Percentiles rank a stretch among this genome's conserved stretches.
Evolutionary conservation across 2,329 filamentous ascomycete genomes (phyloP).

Genomic region (Colletotrichum sp.): DNA sequence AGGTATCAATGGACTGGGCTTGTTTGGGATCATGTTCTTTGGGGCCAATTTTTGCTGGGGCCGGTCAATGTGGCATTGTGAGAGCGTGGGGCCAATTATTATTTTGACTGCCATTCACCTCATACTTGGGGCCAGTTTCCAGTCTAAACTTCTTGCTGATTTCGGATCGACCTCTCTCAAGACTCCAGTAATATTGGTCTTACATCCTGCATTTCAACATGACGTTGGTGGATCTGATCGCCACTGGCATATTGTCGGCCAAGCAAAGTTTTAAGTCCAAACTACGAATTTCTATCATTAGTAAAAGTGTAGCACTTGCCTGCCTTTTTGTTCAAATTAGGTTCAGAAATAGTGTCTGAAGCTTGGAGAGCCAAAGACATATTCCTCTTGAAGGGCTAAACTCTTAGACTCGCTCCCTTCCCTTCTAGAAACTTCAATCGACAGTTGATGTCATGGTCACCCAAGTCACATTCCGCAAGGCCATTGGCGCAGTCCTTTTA

Average conservation of each 20-base stretch:
- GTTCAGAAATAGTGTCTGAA: background rate
- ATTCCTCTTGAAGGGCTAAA: background rate
- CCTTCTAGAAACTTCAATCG: background rate
- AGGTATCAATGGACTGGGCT: background rate
- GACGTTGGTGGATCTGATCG: background rate
- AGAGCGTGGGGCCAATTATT: background rate
- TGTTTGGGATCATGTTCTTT: background rate
- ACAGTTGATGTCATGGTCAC: background rate
- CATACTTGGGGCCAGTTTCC: background rate
- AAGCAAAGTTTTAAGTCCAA: background rate
- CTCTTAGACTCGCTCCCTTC: rapidly evolving
- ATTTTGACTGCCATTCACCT: background rate
- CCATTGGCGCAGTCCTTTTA: background rate
- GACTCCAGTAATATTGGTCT: background rate
- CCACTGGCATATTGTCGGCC: background rate
- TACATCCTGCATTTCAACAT: background rate
- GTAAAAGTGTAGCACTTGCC: rapidly evolving
- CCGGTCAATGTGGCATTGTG: background rate
- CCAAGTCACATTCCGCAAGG: background rate
- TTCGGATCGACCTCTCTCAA: background rate
- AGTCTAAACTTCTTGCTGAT: background rate
- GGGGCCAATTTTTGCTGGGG: background rate
- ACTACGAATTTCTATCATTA: rapidly evolving
- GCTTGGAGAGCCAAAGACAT: rapidly evolving
- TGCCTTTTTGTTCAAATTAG: rapidly evolving